These are phyloP conservation scores for slime mould (Dictyostelium discoideum) DNA, from an alignment of 78 protist species.

Conservation along the genomic window DNA sequence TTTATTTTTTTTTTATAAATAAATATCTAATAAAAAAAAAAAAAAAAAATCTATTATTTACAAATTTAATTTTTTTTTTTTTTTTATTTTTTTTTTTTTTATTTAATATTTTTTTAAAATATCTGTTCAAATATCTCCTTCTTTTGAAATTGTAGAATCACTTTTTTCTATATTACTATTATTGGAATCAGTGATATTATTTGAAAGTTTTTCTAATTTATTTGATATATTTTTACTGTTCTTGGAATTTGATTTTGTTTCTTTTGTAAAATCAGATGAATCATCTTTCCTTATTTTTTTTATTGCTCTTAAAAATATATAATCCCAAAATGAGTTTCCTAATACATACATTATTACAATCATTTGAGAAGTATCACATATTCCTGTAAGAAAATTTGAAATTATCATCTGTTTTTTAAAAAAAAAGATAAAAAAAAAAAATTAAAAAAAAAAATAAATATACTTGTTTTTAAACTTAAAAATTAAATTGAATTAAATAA, in stretches of 20 bases:
- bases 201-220: not conserved
- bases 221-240: not conserved
- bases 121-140: not conserved
- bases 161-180: not conserved
- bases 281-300: not conserved
- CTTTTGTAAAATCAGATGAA: not conserved
- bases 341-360: not conserved
- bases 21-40: too few relatives aligned
- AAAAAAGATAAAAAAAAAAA: not conserved
- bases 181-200: not conserved
- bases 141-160: not conserved
- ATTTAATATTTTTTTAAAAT: too few relatives aligned
- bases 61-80: not conserved
- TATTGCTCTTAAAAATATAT: not conserved
- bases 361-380: not conserved
- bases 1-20: too few relatives aligned
- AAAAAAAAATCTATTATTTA: not conserved
- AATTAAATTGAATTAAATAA: not conserved
- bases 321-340: not conserved
- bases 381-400: not conserved
- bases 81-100: not conserved
- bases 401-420: not conserved
- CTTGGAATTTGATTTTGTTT: not conserved
- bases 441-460: not conserved
- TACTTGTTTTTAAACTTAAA: not conserved